These are phyloP conservation scores for Eucalyptus polyanthemos DNA, from an alignment of 345 rosid genomes.

Conservation along the genomic window DNA sequence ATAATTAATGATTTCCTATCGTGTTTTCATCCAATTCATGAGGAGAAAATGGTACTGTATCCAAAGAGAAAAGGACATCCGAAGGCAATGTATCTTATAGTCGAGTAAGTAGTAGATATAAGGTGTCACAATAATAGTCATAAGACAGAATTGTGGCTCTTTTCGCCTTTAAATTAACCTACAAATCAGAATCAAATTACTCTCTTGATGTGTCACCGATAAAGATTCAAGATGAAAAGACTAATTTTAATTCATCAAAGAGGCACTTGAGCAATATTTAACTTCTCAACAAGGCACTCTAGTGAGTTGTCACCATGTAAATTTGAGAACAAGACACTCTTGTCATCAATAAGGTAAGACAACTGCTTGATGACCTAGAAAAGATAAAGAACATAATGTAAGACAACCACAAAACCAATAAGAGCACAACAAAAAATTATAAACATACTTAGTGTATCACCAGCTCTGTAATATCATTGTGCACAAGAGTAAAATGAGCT, in stretches of 20 bases:
- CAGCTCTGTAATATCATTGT: slow-evolving; percentile 59
- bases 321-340: slow-evolving; percentile 46
- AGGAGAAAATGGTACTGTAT: not conserved
- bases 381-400: not conserved
- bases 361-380: slow-evolving; percentile 32
- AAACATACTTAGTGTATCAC: slow-evolving; percentile 42
- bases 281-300: slow-evolving; percentile 28
- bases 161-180: slow-evolving; percentile 27
- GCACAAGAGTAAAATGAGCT: slow-evolving; percentile 31
- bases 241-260: slow-evolving; percentile 11
- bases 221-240: not conserved
- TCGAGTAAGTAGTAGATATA: slow-evolving; percentile 31
- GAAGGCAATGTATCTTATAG: slow-evolving; percentile 20
- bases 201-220: not conserved
- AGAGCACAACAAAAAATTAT: not conserved
- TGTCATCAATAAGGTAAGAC: slow-evolving; percentile 3
- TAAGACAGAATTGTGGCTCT: slow-evolving; percentile 2
- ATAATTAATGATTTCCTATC: not conserved
- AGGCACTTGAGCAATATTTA: slow-evolving; percentile 27
- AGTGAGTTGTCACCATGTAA: slow-evolving; percentile 32
- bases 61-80: not conserved
- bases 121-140: slow-evolving; percentile 47
- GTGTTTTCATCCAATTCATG: not conserved
- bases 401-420: not conserved
- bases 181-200: not conserved